Evolutionary conservation across 768 basidiomycete species (phyloP).

Genomic region (Phlebiopsis gigantea): DNA sequence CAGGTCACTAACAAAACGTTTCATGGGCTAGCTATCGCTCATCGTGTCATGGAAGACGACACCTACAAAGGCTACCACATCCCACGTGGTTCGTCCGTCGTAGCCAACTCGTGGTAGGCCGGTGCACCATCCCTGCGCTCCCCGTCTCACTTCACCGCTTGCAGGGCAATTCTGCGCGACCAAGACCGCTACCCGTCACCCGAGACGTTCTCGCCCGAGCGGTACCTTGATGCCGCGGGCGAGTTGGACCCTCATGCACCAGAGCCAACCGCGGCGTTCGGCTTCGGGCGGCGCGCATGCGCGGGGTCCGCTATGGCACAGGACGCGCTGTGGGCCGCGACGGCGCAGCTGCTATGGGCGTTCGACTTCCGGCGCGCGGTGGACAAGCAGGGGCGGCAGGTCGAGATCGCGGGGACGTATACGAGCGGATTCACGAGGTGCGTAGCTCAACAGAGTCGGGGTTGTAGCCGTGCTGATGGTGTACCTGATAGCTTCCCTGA

Average conservation of each 20-base stretch:
- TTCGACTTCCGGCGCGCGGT: slow-evolving; percentile 17
- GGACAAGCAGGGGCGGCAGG: slow-evolving; percentile 13
- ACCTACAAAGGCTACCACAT: slow-evolving; percentile 26
- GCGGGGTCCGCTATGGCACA: slow-evolving; percentile 19
- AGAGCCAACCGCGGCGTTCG: neutral
- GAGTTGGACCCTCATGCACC: neutral
- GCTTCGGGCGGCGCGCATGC: slow-evolving; percentile 14
- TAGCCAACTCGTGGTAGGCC: slow-evolving; percentile 26
- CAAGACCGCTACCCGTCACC: slow-evolving; percentile 27
- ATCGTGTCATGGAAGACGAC: slow-evolving; percentile 25
- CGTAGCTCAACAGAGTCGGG: neutral
- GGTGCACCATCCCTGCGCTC: neutral
- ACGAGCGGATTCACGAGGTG: neutral
- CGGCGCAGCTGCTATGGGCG: slow-evolving; percentile 15
- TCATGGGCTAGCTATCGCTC: slow-evolving; percentile 23
- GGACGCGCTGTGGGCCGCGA: slow-evolving; percentile 16
- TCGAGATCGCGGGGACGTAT: neutral
- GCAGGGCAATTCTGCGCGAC: slow-evolving; percentile 36
- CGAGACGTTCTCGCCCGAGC: slow-evolving; percentile 17
- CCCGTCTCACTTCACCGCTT: neutral
- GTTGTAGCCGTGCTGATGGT: neutral
- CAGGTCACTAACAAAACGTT: neutral
- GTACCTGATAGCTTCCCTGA: neutral
- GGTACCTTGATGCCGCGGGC: slow-evolving; percentile 8
- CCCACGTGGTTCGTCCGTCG: slow-evolving; percentile 24